These are phyloP conservation scores for Herpetomonas tarakana DNA, from an alignment of 208 protist species.

Conservation along the genomic window DNA sequence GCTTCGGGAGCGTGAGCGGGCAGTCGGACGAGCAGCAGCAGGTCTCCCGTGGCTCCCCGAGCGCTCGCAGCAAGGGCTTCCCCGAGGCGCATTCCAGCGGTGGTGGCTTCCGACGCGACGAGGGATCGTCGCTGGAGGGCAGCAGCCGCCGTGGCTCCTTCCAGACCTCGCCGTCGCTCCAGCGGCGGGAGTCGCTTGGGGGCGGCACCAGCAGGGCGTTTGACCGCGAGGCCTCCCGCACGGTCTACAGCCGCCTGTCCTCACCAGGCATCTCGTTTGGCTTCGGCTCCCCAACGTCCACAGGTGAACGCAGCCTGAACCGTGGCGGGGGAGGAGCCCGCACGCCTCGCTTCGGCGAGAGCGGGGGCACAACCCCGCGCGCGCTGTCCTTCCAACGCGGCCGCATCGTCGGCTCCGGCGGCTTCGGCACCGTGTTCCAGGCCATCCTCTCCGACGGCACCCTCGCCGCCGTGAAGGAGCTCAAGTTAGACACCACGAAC, in stretches of 20 bases:
- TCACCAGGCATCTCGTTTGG: not conserved
- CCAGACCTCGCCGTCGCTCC: not conserved
- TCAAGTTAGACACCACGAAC: slow-evolving; percentile 54
- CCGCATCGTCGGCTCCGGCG: slow-evolving; percentile 59
- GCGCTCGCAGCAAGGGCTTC: not conserved
- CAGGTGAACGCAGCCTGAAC: slow-evolving; percentile 1
- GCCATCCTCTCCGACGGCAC: slow-evolving; percentile 58
- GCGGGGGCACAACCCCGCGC: slow-evolving; percentile 17
- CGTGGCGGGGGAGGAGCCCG: slow-evolving; percentile 12
- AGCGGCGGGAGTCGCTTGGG: not conserved
- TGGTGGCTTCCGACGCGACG: not conserved
- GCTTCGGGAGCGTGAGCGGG: not conserved
- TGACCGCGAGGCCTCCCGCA: not conserved
- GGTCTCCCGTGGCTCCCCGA: not conserved
- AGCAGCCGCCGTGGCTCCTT: not conserved
- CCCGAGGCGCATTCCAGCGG: not conserved
- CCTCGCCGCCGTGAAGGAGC: slow-evolving; percentile 71
- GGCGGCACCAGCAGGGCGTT: not conserved
- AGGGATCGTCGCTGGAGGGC: not conserved
- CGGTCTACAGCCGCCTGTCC: not conserved
- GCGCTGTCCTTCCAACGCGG: slow-evolving; percentile 54
- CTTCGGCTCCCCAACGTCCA: not conserved
- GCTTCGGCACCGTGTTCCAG: slow-evolving; percentile 77
- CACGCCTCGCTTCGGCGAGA: slow-evolving; percentile 22
- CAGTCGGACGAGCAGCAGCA: not conserved